Evolutionary conservation across 2,329 filamentous ascomycete species (phyloP).

Genomic region (Penicillium decumbens): DNA sequence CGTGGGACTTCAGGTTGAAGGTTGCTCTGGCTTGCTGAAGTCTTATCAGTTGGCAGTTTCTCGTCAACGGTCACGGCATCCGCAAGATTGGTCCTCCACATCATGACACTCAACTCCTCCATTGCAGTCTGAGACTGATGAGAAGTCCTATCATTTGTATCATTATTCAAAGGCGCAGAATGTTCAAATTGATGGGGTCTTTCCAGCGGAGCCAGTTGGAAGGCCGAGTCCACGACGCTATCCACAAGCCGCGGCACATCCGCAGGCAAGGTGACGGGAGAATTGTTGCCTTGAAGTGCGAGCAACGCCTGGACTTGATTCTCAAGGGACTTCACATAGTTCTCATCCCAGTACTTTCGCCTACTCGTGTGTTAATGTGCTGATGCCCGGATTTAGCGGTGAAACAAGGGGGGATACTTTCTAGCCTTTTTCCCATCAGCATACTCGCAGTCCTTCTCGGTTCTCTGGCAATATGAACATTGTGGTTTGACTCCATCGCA

Average conservation of each 20-base stretch:
- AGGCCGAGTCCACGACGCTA: neutral
- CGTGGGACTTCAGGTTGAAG: neutral
- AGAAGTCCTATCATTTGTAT: neutral
- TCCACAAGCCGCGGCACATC: neutral
- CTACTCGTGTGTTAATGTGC: neutral
- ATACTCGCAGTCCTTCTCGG: neutral
- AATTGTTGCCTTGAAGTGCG: neutral
- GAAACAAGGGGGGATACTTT: neutral
- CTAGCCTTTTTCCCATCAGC: neutral
- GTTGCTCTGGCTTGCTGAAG: neutral
- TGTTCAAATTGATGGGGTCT: neutral
- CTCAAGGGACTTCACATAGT: neutral
- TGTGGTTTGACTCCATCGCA: neutral
- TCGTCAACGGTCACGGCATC: conserved; percentile 4
- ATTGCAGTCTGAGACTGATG: conserved; percentile 6
- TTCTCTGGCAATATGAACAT: neutral
- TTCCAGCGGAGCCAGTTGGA: neutral
- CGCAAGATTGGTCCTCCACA: conserved; percentile 12
- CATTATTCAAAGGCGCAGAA: neutral
- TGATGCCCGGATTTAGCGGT: neutral
- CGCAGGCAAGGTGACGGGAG: too few species aligned
- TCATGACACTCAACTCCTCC: conserved; percentile 11
- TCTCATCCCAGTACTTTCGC: neutral
- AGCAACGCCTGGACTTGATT: neutral
- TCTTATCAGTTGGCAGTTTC: neutral